phyloP scores from a whole-genome alignment of 805 yeast genomes.

The Kazachstania kunashirensis region DNA sequence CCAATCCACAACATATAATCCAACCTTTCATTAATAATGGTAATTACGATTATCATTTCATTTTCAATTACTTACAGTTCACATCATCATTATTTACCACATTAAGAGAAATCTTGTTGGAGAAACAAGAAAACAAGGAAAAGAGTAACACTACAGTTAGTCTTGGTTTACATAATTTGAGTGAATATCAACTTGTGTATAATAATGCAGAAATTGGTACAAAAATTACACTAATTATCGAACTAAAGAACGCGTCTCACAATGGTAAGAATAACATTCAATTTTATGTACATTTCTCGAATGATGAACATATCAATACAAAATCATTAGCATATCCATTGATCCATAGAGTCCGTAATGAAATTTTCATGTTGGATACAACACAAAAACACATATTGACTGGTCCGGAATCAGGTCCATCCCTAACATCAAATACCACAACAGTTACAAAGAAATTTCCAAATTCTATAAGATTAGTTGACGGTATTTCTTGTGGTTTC shows the following conservation, averaged over 20 bases:
- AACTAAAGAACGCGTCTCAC: conserved; percentile 22
- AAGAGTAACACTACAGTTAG: conserved; percentile 14
- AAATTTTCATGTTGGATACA: conserved; percentile 22
- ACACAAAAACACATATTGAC: conserved; percentile 2
- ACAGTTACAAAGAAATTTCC: conserved; percentile 5
- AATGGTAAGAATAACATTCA: conserved; percentile 20
- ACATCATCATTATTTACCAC: conserved; percentile 25
- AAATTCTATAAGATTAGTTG: conserved; percentile 19
- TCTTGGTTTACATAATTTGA: conserved; percentile 23
- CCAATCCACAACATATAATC: conserved; percentile 28
- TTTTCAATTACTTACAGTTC: conserved; percentile 29
- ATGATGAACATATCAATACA: conserved; percentile 23
- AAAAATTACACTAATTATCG: conserved; percentile 22
- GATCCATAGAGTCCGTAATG: conserved; percentile 24
- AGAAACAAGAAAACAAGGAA: conserved; percentile 4
- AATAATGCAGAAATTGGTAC: conserved; percentile 20
- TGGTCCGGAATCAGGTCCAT: neutral
- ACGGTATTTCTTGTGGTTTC: conserved; percentile 27
- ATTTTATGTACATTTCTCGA: conserved; percentile 25
- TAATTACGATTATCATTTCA: conserved; percentile 26
- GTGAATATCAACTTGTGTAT: conserved; percentile 25
- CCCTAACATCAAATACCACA: neutral
- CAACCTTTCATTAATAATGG: conserved; percentile 25
- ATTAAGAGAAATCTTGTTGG: conserved; percentile 12
- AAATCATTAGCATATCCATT: conserved; percentile 23